phyloP scores from a whole-genome alignment of 2,329 filamentous ascomycete genomes.

The Penicillium polonicum region DNA sequence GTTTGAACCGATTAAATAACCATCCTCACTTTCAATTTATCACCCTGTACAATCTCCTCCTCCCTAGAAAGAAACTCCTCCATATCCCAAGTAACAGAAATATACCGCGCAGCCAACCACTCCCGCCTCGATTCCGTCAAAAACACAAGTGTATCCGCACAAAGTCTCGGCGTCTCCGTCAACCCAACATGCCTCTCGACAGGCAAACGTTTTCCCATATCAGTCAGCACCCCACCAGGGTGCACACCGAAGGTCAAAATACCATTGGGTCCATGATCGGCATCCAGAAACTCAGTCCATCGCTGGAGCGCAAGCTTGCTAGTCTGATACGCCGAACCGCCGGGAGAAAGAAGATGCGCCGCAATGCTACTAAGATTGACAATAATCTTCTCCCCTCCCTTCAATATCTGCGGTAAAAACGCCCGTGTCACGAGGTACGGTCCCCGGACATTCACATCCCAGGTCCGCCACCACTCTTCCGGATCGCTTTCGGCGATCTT shows the following conservation, averaged over 20 bases:
- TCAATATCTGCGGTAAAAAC: background rate
- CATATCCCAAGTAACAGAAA: background rate
- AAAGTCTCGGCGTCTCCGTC: background rate
- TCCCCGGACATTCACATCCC: background rate
- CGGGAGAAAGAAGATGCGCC: background rate
- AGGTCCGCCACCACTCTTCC: background rate
- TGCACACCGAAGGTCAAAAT: background rate
- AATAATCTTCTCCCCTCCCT: background rate
- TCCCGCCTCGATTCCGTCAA: background rate
- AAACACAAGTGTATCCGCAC: background rate
- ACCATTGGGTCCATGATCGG: background rate
- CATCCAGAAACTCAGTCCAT: background rate
- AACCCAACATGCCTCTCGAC: background rate
- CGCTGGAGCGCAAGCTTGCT: background rate
- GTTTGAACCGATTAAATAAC: background rate
- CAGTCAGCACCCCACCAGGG: background rate
- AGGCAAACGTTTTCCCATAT: background rate
- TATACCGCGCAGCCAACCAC: background rate
- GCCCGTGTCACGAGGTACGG: background rate
- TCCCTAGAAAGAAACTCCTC: background rate
- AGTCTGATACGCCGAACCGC: background rate
- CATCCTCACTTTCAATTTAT: background rate
- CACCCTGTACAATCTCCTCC: background rate
- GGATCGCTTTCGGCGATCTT: background rate
- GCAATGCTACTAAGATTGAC: background rate